A percentile compares a stretch with the other conserved stretches of the same genome.
Evolutionary conservation across 1,139 yeast species (phyloP).

Genomic region (Magnusiomyces suaveolens): DNA sequence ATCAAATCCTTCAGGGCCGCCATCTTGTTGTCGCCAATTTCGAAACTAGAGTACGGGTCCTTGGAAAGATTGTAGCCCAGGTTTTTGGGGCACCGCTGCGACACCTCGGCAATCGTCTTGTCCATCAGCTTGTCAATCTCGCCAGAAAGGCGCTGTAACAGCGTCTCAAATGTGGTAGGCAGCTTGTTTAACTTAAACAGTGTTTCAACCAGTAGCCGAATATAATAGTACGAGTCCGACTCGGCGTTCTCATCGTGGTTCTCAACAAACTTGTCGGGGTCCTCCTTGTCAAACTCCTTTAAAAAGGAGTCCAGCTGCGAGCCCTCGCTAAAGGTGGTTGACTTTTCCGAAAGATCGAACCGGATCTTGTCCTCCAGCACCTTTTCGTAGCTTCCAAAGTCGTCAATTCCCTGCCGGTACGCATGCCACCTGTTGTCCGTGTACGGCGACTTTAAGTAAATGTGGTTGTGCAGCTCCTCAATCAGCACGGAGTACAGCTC

Average conservation of each 20-base stretch:
- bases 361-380: conserved; percentile 27
- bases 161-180: conserved; percentile 48
- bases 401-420: conserved; percentile 24
- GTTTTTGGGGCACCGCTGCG: conserved; percentile 40
- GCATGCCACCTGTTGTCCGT: conserved; percentile 30
- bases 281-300: conserved; percentile 22
- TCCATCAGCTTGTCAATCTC: conserved; percentile 49
- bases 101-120: conserved; percentile 56
- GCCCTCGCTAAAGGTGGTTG: conserved; percentile 22
- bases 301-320: conserved; percentile 38
- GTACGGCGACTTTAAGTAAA: conserved; percentile 51
- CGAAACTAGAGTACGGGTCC: conserved; percentile 19
- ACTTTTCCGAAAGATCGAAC: conserved; percentile 25
- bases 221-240: conserved; percentile 47
- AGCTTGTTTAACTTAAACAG: conserved; percentile 55
- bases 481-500: conserved; percentile 60
- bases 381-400: conserved; percentile 23
- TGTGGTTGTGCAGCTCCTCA: conserved; percentile 66
- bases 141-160: conserved; percentile 40
- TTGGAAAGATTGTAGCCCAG: conserved; percentile 5
- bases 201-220: conserved; percentile 47
- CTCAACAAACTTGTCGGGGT: conserved; percentile 18
- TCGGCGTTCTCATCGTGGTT: conserved; percentile 29
- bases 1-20: conserved; percentile 59
- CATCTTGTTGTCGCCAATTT: conserved; percentile 42